Percentiles rank a stretch among this genome's conserved stretches.
Evolutionary conservation across 1,284 basidiomycete genomes (phyloP).

Genomic region (Lignosus rhinocerotis): DNA sequence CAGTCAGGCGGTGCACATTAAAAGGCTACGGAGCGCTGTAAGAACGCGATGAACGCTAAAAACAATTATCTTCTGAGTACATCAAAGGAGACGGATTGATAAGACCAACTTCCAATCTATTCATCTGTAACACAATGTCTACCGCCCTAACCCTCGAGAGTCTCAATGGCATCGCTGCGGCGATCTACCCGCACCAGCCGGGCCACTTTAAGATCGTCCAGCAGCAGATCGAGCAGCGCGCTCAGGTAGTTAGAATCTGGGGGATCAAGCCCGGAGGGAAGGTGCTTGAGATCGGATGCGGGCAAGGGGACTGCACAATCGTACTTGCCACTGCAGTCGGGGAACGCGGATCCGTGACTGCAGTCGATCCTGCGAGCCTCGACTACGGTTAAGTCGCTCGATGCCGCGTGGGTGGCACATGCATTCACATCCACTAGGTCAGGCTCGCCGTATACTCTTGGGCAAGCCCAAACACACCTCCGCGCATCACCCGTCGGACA

Average conservation of each 20-base stretch:
- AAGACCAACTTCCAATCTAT: background rate
- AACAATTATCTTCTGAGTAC: no score
- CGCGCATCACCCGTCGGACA: slow-evolving; percentile 34
- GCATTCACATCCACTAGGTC: background rate
- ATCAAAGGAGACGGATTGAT: background rate
- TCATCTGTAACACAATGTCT: slow-evolving; percentile 2
- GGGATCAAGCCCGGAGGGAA: slow-evolving; percentile 33
- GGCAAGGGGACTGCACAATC: slow-evolving; percentile 44
- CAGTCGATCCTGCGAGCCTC: slow-evolving; percentile 41
- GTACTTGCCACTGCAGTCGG: slow-evolving; percentile 42
- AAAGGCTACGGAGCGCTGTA: no score
- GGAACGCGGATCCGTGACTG: slow-evolving; percentile 39
- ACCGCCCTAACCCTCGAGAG: slow-evolving; percentile 4
- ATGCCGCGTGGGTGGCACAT: background rate
- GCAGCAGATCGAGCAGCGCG: slow-evolving; percentile 39
- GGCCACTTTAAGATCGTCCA: slow-evolving; percentile 18
- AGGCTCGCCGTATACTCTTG: slow-evolving; percentile 43
- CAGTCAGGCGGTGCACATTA: no score
- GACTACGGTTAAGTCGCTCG: slow-evolving; percentile 36
- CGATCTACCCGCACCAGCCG: slow-evolving; percentile 20
- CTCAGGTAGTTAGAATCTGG: slow-evolving; percentile 36
- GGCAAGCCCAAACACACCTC: slow-evolving; percentile 40
- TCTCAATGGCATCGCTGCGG: slow-evolving; percentile 18
- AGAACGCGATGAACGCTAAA: no score
- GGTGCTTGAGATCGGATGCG: slow-evolving; percentile 45